Evolutionary conservation across 495 filamentous ascomycete species (phyloP).

Genomic region (Penicillium samsonianum): DNA sequence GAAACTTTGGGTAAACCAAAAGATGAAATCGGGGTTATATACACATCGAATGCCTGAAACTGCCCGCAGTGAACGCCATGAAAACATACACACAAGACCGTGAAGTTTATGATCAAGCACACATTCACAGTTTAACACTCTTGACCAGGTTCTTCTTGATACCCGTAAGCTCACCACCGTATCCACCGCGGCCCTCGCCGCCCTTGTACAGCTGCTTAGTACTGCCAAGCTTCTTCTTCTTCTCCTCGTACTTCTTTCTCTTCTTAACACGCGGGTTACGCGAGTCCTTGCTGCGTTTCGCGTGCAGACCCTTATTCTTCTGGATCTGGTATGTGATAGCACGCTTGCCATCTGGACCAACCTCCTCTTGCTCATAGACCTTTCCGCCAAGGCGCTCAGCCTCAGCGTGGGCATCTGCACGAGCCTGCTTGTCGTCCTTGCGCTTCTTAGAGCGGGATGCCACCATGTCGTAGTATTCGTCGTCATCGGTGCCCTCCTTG

Average conservation of each 20-base stretch:
- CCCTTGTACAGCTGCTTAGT: constrained; percentile 83
- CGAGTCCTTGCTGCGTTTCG: constrained; percentile 85
- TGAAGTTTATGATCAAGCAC: constrained; percentile 18
- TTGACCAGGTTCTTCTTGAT: constrained; percentile 92
- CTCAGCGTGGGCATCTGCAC: constrained; percentile 51
- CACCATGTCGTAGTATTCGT: constrained; percentile 89
- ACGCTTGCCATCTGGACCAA: constrained; percentile 78
- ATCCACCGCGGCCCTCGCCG: constrained; percentile 83
- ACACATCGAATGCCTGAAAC: constrained; percentile 34
- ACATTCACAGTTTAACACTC: constrained; percentile 76
- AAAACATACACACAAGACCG: constrained; percentile 28
- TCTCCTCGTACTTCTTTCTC: constrained; percentile 87
- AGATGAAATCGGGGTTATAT: constrained; percentile 25
- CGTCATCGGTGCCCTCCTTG: constrained; percentile 49
- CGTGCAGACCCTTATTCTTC: constrained; percentile 95
- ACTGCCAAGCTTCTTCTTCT: constrained; percentile 90
- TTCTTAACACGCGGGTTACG: constrained; percentile 98
- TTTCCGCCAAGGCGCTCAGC: constrained; percentile 58
- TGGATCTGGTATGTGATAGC: constrained; percentile 88
- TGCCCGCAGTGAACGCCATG: constrained; percentile 38
- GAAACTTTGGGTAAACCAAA: constrained; percentile 14
- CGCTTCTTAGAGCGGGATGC: constrained; percentile 64
- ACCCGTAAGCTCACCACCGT: constrained; percentile 90
- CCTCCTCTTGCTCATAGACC: constrained; percentile 56
- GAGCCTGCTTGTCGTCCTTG: constrained; percentile 73